Evolutionary conservation across 768 basidiomycete species (phyloP).

Genomic region (Mycena polygramma): DNA sequence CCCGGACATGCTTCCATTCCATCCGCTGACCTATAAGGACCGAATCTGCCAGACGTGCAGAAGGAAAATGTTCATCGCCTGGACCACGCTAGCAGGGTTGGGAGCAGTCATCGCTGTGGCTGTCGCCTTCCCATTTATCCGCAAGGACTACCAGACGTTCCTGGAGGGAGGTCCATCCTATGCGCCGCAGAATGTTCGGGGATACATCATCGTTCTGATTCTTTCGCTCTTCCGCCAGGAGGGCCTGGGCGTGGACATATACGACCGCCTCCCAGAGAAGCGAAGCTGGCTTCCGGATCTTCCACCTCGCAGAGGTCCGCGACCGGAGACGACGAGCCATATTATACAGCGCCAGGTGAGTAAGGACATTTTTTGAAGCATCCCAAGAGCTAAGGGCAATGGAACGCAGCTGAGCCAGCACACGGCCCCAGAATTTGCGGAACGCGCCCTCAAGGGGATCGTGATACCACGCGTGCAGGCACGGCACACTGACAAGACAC

Average conservation of each 20-base stretch:
- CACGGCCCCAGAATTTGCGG: conserved; percentile 20
- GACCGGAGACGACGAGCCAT: conserved; percentile 30
- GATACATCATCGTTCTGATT: conserved; percentile 33
- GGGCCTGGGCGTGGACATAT: conserved; percentile 19
- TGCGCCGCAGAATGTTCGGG: conserved; percentile 32
- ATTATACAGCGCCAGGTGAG: conserved; percentile 34
- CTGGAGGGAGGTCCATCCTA: conserved; percentile 32
- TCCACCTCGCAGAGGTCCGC: conserved; percentile 22
- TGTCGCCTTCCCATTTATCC: conserved; percentile 27
- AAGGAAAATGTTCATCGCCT: conserved; percentile 7
- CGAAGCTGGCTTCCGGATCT: conserved; percentile 26
- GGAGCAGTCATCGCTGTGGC: conserved; percentile 24
- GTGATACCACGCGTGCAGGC: conserved; percentile 31
- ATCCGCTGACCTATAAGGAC: not conserved
- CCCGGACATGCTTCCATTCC: not conserved
- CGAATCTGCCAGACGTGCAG: too few relatives aligned
- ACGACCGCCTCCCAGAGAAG: conserved; percentile 33
- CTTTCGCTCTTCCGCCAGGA: conserved; percentile 32
- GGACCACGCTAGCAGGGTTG: not conserved
- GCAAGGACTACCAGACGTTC: conserved; percentile 27
- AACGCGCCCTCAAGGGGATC: conserved; percentile 1
- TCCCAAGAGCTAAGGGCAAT: not conserved
- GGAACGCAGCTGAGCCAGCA: conserved; percentile 19
- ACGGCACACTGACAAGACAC: conserved; percentile 30
- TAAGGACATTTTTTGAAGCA: not conserved